phyloP scores from a whole-genome alignment of 139 green algal species.

The Picochlorum sp. region DNA sequence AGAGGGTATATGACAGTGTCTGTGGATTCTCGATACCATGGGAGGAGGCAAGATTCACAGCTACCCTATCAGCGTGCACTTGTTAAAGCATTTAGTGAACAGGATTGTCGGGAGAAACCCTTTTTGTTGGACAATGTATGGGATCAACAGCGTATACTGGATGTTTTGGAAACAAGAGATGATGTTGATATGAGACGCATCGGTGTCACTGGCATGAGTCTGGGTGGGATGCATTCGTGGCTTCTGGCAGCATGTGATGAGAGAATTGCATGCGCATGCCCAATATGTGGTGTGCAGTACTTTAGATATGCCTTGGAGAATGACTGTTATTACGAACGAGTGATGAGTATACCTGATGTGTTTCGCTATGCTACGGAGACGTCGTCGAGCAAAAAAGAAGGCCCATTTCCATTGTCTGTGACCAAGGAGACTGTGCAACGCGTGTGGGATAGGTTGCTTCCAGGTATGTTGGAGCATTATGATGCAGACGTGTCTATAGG shows the following conservation, averaged over 20 bases:
- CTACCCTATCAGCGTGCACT: slow-evolving; percentile 35
- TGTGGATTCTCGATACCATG: slow-evolving; percentile 55
- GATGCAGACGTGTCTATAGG: slow-evolving; percentile 42
- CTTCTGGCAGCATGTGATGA: slow-evolving; percentile 41
- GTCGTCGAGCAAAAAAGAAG: not conserved
- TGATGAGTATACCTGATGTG: slow-evolving; percentile 34
- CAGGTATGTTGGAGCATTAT: slow-evolving; percentile 21
- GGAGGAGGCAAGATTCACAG: slow-evolving; percentile 12
- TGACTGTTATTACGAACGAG: slow-evolving; percentile 39
- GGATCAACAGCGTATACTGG: slow-evolving; percentile 55
- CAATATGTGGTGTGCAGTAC: slow-evolving; percentile 57
- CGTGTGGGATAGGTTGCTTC: slow-evolving; percentile 24
- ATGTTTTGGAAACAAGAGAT: slow-evolving; percentile 38
- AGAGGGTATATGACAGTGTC: slow-evolving; percentile 43
- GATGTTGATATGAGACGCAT: slow-evolving; percentile 53
- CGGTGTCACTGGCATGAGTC: slow-evolving; percentile 49
- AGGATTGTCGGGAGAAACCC: slow-evolving; percentile 35
- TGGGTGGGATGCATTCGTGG: slow-evolving; percentile 66
- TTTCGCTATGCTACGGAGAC: slow-evolving; percentile 39
- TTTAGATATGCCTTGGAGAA: slow-evolving; percentile 50
- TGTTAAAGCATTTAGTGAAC: slow-evolving; percentile 32
- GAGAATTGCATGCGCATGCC: slow-evolving; percentile 44
- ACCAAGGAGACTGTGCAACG: slow-evolving; percentile 14
- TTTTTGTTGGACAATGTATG: slow-evolving; percentile 69
- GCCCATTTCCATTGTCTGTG: not conserved